Evolutionary conservation across 1,139 yeast genomes (phyloP).

Genomic region (Saccharomyces hybrid): DNA sequence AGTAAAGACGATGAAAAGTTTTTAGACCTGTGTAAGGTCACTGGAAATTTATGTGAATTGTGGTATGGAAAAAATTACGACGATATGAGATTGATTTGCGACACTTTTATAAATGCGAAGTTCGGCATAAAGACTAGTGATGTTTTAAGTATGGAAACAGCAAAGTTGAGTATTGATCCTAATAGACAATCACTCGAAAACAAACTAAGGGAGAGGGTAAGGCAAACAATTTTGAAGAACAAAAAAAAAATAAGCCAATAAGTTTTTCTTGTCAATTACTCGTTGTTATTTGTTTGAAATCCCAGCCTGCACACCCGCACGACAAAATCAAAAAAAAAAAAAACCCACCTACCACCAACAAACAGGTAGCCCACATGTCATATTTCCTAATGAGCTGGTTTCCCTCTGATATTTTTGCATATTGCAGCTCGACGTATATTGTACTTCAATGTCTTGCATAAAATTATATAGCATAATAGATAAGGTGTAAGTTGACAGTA

Average conservation of each 20-base stretch:
- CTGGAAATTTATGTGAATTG: conserved; percentile 22
- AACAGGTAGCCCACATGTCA: too few relatives aligned
- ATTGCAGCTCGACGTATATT: too few relatives aligned
- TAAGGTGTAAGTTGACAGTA: too few relatives aligned
- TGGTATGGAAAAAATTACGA: conserved; percentile 16
- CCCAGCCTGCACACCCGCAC: background rate
- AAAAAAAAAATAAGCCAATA: background rate
- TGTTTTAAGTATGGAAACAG: background rate
- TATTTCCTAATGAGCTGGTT: too few relatives aligned
- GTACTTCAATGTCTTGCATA: too few relatives aligned
- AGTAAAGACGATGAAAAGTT: conserved; percentile 13
- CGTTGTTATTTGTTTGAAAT: background rate
- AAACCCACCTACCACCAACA: background rate
- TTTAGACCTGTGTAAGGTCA: conserved; percentile 21
- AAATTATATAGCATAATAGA: too few relatives aligned
- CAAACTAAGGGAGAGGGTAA: conserved; percentile 16
- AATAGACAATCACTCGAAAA: conserved; percentile 20
- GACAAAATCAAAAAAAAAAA: background rate
- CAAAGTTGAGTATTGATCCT: conserved; percentile 13
- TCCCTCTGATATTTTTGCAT: too few relatives aligned
- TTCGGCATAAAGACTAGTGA: conserved; percentile 9
- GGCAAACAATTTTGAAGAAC: conserved; percentile 2
- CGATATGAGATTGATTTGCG: conserved; percentile 17
- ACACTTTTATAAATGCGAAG: conserved; percentile 15
- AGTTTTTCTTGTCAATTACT: background rate